A percentile compares a stretch with the other conserved stretches of the same genome.
Evolutionary conservation across 495 filamentous ascomycete species (phyloP).

Genomic region (Neurospora sp.): DNA sequence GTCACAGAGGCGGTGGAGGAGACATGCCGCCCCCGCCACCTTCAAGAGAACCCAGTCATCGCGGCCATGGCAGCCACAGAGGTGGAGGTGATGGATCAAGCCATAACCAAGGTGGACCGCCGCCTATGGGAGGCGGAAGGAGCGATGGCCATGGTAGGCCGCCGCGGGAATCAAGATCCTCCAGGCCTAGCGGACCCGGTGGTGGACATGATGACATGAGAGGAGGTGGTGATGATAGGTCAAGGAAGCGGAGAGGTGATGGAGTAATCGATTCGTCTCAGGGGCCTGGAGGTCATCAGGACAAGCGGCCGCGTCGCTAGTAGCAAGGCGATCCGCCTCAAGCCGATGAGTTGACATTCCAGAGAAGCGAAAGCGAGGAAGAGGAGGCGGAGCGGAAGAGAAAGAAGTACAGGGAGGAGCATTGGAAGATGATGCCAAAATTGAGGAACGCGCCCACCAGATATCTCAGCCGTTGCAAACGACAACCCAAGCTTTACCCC

Average conservation of each 20-base stretch:
- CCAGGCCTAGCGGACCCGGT: conserved; percentile 5
- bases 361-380: neutral
- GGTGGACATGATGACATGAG: conserved; percentile 8
- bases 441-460: neutral
- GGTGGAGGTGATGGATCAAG: conserved; percentile 1
- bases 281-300: conserved; percentile 11
- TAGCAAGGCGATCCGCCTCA: neutral
- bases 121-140: conserved; percentile 2
- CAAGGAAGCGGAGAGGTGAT: conserved; percentile 24
- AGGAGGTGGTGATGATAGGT: conserved; percentile 16
- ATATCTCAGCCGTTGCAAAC: neutral
- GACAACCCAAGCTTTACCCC: neutral
- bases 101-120: neutral
- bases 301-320: conserved; percentile 24
- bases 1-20: conserved; percentile 6
- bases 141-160: conserved; percentile 7
- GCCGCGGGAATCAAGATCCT: conserved; percentile 18
- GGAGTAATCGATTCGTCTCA: conserved; percentile 9
- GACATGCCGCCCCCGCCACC: conserved; percentile 17
- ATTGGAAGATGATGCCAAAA: neutral
- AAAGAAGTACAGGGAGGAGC: neutral
- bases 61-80: conserved; percentile 14
- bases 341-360: neutral
- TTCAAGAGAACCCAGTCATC: conserved; percentile 12
- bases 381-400: neutral